phyloP scores from a whole-genome alignment of 1,284 basidiomycete species.

The Mycena citricolor region DNA sequence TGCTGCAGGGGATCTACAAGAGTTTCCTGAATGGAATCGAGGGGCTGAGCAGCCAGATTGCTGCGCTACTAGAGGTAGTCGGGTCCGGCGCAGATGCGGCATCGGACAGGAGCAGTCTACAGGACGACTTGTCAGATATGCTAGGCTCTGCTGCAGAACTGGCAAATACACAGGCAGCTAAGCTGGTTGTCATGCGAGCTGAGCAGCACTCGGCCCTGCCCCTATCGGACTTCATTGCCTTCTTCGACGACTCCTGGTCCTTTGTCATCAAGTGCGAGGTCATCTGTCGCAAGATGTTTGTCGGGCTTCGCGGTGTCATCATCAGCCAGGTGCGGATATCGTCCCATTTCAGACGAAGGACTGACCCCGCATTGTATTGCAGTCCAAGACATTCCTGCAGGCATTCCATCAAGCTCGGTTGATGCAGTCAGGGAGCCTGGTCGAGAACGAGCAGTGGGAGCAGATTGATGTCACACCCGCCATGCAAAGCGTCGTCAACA shows the following conservation, averaged over 20 bases:
- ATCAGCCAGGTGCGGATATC: slow-evolving; percentile 66
- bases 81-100: slow-evolving; percentile 30
- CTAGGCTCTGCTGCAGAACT: slow-evolving; percentile 82
- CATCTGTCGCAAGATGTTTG: slow-evolving; percentile 87
- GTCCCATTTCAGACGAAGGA: slow-evolving; percentile 1
- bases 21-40: slow-evolving; percentile 72
- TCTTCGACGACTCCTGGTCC: slow-evolving; percentile 86
- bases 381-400: slow-evolving; percentile 88
- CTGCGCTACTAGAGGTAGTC: slow-evolving; percentile 62
- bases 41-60: slow-evolving; percentile 67
- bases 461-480: slow-evolving; percentile 71
- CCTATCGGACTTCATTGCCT: slow-evolving; percentile 72
- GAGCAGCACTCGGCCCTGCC: slow-evolving; percentile 78
- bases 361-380: slow-evolving; percentile 17
- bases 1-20: slow-evolving; percentile 64
- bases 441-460: slow-evolving; percentile 90
- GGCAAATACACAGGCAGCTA: slow-evolving; percentile 79
- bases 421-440: slow-evolving; percentile 81
- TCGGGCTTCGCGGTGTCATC: slow-evolving; percentile 82
- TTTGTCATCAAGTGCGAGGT: slow-evolving; percentile 89
- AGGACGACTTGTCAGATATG: slow-evolving; percentile 69
- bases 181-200: slow-evolving; percentile 72
- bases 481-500: slow-evolving; percentile 71
- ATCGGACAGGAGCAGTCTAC: slow-evolving; percentile 43
- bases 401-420: slow-evolving; percentile 85